Conservation (phyloP, 2,329 filamentous ascomycete genomes). For the Calonectria pseudoreteaudii region DNA sequence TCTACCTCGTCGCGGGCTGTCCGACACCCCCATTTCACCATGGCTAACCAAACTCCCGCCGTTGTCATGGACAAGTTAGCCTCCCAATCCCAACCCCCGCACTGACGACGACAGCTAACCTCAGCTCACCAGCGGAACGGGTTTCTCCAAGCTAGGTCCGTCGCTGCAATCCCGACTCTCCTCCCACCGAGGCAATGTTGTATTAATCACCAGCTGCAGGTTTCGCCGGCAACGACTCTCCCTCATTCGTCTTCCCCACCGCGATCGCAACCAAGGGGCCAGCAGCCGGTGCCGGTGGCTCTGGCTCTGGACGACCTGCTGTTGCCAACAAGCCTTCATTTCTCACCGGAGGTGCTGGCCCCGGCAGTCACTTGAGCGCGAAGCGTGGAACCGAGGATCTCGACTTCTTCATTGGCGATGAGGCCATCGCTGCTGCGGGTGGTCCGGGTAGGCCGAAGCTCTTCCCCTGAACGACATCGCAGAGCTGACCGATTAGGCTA, state of each 20-base stretch:
- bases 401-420: conserved; percentile 99
- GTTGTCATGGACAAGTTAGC: conserved; percentile 99
- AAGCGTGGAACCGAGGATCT: conserved; percentile 98
- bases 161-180: conserved; percentile 23
- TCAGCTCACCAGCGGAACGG: conserved; percentile 83
- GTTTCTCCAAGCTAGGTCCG: conserved; percentile 98
- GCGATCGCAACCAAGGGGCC: conserved; percentile 95
- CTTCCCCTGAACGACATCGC: conserved; percentile 8
- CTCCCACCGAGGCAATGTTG: conserved; percentile 17
- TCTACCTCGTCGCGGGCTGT: conserved; percentile 32
- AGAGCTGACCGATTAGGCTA: conserved; percentile 72
- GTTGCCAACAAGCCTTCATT: conserved; percentile 97
- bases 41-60: conserved; percentile 99
- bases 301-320: conserved; percentile 88
- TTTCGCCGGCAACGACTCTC: conserved; percentile 99
- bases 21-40: conserved; percentile 55
- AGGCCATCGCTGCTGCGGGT: conserved; percentile 84
- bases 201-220: conserved; percentile 64
- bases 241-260: conserved; percentile 98
- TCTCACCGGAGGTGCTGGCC: conserved; percentile 88
- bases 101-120: conserved; percentile 47
- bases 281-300: conserved; percentile 75
- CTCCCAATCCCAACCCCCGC: conserved; percentile 49
- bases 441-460: conserved; percentile 75
- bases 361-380: conserved; percentile 82